A percentile compares a stretch with the other conserved stretches of the same genome.
Conservation (phyloP, 2,329 filamentous ascomycete genomes). For the Cordyceps cicadae region DNA sequence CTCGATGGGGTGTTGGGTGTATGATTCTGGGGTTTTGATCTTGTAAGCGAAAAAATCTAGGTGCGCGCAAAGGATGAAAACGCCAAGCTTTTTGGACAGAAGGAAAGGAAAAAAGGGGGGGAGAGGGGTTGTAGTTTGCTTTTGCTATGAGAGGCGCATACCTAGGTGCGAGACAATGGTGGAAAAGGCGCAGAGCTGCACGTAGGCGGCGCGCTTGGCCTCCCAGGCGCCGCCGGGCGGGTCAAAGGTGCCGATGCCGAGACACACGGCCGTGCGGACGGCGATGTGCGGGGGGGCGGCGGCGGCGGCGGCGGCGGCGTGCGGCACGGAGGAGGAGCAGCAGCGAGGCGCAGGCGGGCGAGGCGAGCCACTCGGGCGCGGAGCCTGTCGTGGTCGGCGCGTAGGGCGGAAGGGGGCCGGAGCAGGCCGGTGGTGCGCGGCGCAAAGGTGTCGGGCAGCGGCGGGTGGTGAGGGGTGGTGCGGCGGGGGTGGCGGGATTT, state of each 20-base stretch:
- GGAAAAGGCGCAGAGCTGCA: conserved; percentile 47
- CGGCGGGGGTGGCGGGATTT: background rate
- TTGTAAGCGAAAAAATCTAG: too few relatives aligned
- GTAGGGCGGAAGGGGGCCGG: conserved; percentile 21
- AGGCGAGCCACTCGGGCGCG: conserved; percentile 21
- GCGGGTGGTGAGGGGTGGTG: background rate
- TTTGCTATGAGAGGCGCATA: conserved; percentile 19
- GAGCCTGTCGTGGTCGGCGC: conserved; percentile 22
- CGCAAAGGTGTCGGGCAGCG: conserved; percentile 2
- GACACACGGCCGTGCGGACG: conserved; percentile 35
- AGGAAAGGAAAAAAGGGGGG: too few relatives aligned
- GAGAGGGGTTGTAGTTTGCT: too few relatives aligned
- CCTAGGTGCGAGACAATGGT: conserved; percentile 37
- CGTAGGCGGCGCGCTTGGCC: conserved; percentile 36
- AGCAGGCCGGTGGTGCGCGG: conserved; percentile 13
- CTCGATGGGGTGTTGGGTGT: conserved; percentile 23
- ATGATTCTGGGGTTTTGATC: background rate
- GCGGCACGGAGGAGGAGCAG: conserved; percentile 24
- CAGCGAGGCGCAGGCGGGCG: conserved; percentile 24
- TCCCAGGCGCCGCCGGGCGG: conserved; percentile 38
- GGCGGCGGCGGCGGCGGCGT: conserved; percentile 12
- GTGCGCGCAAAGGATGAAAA: too few relatives aligned
- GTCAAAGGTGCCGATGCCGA: conserved; percentile 49
- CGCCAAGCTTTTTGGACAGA: too few relatives aligned
- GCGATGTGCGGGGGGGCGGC: too few relatives aligned